These are phyloP conservation scores for Castanea mollissima DNA, from an alignment of 306 rosid species.

Conservation along the genomic window DNA sequence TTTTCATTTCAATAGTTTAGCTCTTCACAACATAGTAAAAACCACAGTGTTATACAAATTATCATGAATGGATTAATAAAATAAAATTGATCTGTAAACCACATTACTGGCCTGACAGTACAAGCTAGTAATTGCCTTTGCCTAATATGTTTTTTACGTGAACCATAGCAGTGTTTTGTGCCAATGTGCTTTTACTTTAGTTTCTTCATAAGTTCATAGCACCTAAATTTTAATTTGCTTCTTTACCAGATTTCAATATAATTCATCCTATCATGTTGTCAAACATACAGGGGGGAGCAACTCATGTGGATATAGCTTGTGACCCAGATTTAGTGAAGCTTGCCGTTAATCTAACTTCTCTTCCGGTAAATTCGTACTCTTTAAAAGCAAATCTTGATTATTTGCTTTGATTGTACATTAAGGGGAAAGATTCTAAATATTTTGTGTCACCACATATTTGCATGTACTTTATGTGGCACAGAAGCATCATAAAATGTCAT, in stretches of 20 bases:
- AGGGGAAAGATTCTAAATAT: background rate
- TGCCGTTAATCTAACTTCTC: constrained; percentile 77
- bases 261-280: background rate
- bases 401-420: background rate
- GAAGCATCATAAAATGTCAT: background rate
- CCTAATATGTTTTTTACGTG: background rate
- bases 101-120: background rate
- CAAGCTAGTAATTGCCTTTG: background rate
- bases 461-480: background rate
- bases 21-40: background rate
- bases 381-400: background rate
- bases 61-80: background rate
- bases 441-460: background rate
- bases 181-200: background rate
- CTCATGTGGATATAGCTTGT: constrained; percentile 97
- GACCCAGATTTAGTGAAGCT: constrained; percentile 92
- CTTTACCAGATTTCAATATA: background rate
- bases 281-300: constrained; percentile 77
- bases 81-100: background rate
- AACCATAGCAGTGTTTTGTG: background rate
- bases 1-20: too few relatives aligned
- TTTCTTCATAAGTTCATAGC: background rate
- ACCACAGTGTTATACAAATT: background rate
- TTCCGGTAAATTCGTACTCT: constrained; percentile 52
- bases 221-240: background rate